Percentiles rank a stretch among this genome's conserved stretches.
Evolutionary conservation across 495 filamentous ascomycete genomes (phyloP).

Genomic region (Aspergillus bridgeri): DNA sequence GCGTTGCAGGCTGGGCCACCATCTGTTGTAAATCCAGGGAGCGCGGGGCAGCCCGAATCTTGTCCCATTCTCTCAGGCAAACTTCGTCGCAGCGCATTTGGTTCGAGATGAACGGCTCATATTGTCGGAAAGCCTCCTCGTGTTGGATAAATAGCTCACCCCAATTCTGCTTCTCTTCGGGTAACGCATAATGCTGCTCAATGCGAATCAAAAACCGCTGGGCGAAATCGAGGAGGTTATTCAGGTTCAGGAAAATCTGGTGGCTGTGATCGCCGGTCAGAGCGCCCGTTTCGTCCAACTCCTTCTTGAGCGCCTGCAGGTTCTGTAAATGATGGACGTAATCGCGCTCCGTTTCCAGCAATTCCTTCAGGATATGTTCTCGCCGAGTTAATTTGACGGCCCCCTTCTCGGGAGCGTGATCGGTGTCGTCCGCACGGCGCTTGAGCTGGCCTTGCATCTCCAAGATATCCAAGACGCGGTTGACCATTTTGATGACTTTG

Average conservation of each 20-base stretch:
- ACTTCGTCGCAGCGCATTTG: conserved; percentile 57
- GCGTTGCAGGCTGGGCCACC: conserved; percentile 54
- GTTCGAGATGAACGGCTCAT: conserved; percentile 96
- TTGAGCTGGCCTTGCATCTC: conserved; percentile 68
- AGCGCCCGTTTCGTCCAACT: conserved; percentile 79
- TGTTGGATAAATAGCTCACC: conserved; percentile 76
- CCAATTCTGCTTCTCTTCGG: conserved; percentile 81
- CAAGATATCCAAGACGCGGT: conserved; percentile 83
- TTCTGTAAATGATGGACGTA: conserved; percentile 98
- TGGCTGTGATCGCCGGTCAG: conserved; percentile 89
- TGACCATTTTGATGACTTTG: conserved; percentile 85
- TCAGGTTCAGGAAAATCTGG: conserved; percentile 94
- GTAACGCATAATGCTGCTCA: conserved; percentile 86
- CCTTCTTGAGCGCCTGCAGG: conserved; percentile 87
- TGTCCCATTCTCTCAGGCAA: conserved; percentile 51
- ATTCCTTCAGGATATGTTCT: conserved; percentile 82
- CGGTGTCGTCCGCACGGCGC: conserved; percentile 44
- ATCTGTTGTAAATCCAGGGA: conserved; percentile 57
- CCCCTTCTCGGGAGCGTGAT: conserved; percentile 41
- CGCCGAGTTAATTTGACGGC: conserved; percentile 66
- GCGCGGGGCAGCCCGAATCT: conserved; percentile 53
- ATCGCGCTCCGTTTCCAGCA: conserved; percentile 91
- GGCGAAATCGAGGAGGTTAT: conserved; percentile 91
- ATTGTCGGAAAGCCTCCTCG: conserved; percentile 80
- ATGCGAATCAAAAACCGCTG: conserved; percentile 91